These are phyloP conservation scores for Mortierella hygrophila DNA, from an alignment of 192 early-diverging fungal species.

Conservation along the genomic window DNA sequence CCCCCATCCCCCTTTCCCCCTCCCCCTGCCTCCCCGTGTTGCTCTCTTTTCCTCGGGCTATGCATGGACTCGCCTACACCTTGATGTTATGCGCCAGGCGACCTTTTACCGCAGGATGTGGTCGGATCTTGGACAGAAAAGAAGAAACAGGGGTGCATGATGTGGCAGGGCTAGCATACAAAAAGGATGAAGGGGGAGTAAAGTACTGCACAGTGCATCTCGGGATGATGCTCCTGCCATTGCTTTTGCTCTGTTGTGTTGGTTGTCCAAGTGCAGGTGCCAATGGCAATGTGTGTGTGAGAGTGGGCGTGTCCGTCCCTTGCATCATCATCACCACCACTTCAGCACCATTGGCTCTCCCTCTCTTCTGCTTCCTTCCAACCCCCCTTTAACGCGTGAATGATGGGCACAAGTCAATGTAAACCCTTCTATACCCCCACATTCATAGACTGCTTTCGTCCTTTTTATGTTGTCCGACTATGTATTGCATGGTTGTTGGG, in stretches of 20 bases:
- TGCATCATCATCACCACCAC: background rate
- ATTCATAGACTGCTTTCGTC: background rate
- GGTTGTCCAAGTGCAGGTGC: background rate
- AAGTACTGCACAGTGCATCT: background rate
- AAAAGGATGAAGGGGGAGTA: background rate
- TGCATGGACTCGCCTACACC: too few relatives aligned
- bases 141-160: slow-evolving; percentile 1
- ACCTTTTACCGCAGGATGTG: background rate
- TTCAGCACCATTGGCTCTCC: background rate
- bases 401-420: background rate
- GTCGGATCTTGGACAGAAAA: background rate
- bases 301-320: background rate
- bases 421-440: background rate
- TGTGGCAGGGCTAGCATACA: background rate
- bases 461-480: too few relatives aligned
- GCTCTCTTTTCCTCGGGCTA: too few relatives aligned
- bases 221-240: background rate
- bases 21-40: too few relatives aligned
- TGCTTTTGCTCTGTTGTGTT: background rate
- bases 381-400: too few relatives aligned
- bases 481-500: background rate
- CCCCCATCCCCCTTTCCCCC: too few relatives aligned
- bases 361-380: too few relatives aligned
- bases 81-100: too few relatives aligned
- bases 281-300: background rate